phyloP scores from a whole-genome alignment of 129 eudicot genomes.

The Helianthus annuus region HanXRQr2.0-SUNRISE NC_035436.2:201325071-201325570 shows the following conservation, averaged over 20 bases:
- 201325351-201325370: constrained; percentile 13
- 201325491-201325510: constrained; percentile 11
- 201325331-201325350: constrained; percentile 14
- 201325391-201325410: constrained; percentile 12
- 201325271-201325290: constrained; percentile 24
- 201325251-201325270: constrained; percentile 6
- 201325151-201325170: constrained; percentile 22
- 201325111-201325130: constrained; percentile 1
- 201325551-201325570: constrained; percentile 26
- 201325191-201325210: constrained; percentile 15
- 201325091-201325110: constrained; percentile 22
- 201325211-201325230: constrained; percentile 12
- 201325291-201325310: constrained; percentile 35
- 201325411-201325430: constrained; percentile 20
- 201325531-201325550: constrained; percentile 13
- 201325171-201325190: constrained; percentile 13
- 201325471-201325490: constrained; percentile 19
- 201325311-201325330: constrained; percentile 23
- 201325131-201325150: constrained; percentile 30
- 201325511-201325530: constrained; percentile 27
- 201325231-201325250: constrained; percentile 22
- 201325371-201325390: constrained; percentile 3
- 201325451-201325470: constrained; percentile 22
- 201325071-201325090: constrained; percentile 23
- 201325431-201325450: constrained; percentile 30